These are phyloP conservation scores for Didymella exigua DNA, from an alignment of 2,329 filamentous ascomycete species.

Conservation along the genomic window DNA sequence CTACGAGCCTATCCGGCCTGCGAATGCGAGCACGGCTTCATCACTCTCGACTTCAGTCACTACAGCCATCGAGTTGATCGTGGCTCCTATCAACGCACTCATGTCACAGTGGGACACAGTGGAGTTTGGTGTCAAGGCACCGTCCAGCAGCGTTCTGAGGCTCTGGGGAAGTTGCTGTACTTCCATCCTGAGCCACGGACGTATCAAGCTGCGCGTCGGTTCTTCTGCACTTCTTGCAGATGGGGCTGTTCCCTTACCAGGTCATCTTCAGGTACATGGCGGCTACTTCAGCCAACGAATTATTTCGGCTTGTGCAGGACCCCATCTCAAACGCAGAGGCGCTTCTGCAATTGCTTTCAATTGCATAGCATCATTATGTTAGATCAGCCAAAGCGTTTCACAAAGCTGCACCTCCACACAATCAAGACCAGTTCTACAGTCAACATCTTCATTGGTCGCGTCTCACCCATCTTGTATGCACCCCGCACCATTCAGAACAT, in stretches of 20 bases:
- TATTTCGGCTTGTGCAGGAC: not conserved
- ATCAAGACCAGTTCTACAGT: not conserved
- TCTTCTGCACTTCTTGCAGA: conserved; percentile 2
- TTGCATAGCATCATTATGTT: not conserved
- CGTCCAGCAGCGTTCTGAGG: not conserved
- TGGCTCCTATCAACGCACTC: not conserved
- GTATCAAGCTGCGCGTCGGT: not conserved
- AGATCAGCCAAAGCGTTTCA: not conserved
- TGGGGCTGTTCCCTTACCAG: not conserved
- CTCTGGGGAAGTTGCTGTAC: not conserved
- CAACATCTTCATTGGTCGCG: not conserved
- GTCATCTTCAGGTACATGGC: not conserved
- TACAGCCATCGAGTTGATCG: not conserved
- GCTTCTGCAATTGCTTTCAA: not conserved
- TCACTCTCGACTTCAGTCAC: not conserved
- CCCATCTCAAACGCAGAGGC: not conserved
- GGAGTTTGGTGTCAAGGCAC: not conserved
- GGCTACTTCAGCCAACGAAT: not conserved
- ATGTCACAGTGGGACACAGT: not conserved
- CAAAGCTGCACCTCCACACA: not conserved
- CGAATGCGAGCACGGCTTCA: conserved; percentile 1
- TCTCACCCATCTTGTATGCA: not conserved
- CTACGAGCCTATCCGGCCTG: not conserved
- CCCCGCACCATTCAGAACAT: not conserved
- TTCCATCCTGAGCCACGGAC: not conserved